Base-by-base conservation (phyloP, 768 basidiomycete genomes). In the Cystofilobasidium macerans region DNA sequence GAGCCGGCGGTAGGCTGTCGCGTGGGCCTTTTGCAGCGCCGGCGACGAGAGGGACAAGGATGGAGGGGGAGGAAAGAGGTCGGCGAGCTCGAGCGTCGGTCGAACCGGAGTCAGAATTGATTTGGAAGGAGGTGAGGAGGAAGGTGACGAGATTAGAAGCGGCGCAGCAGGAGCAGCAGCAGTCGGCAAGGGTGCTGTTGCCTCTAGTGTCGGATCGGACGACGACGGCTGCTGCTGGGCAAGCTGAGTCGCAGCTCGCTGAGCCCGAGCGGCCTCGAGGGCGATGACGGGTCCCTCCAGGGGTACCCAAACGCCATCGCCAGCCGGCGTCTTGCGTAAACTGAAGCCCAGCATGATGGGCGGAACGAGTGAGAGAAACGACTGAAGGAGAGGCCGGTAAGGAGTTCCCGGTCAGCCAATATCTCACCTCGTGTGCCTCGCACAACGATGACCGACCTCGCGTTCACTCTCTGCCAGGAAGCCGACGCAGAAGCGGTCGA, bases 271-370 rank as follows among this genome's bases (percentile, higher is more conserved):
- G 73, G 81, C 73, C 73, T 84, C 53, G 47, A 68, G 67, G 42
- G 67, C 62, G 13, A 43, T 43, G n/a, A 68, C 42, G 18, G 65
- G 58, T 11, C 47, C 61, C 35, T 51, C 61, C 53, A 62, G 47
- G 28, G 61, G 67, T 1, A 51, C 26, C 67, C 67, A 68, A 20
- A 32, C 28, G 51, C 16, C n/a, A 22, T 67, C 65, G 22, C 65
- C 65, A 28, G 45, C 28, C 11, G 43, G n/a, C 1, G 56, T 40
- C 26, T 30, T 33, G 18, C 57, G 38, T 1, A 68, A 56, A 9
- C 42, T 38, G 30, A 77, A 89, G 43, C 93, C 94, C 0, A 85
- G 81, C 77, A 84, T 83, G 71, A 95, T 80, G 4, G 93, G 94
- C 30, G 94, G 93, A 0, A 89, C 79, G 47, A 97, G 79, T 18